Base-by-base conservation (phyloP, 495 filamentous ascomycete genomes). In the Viridothelium virens region DNA sequence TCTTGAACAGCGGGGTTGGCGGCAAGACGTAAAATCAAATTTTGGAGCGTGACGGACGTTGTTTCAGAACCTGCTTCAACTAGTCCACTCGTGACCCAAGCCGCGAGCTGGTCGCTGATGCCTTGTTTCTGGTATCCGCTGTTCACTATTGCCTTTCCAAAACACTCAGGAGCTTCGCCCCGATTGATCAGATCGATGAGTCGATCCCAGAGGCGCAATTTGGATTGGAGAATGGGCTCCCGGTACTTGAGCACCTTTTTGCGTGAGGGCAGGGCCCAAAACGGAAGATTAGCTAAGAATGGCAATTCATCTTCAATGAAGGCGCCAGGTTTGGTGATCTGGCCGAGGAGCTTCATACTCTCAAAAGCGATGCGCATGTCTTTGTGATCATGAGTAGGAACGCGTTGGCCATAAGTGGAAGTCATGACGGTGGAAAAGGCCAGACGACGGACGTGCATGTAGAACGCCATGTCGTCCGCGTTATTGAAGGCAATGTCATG, bases 61-160 rank as follows among this genome's bases (percentile, higher is more conserved):
- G 75, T 75, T 38, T 76, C 74, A 2, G 68, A 66, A 2, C 74
- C 75, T 14, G 72, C 75, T 47, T 72, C 74, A n/a, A 77, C 69
- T 46, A 77, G 50, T 6, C 72, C 72, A 36, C 74, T 70, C 39
- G 68, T 68, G 3, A 71, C 68, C 61, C 74, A 70, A 18, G 70
- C 71, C 2, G 72, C 71, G 11, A 63, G 62, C 12, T 69, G 63
- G 31, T 76, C 73, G 64, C 72, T 69, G 48, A 76, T 66, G 14
- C 69, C 68, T 50, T 67, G 64, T 16, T 70, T 71, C 33, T 66
- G 62, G 25, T 71, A 72, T 61, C 71, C 63, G 44, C 68, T 65
- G 25, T 71, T 63, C 56, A 70, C 69, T 46, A 72, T 72, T n/a
- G 67, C 69, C 56, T 65, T 68, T 25, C 64, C 68, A 38, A 70